Percentiles rank a stretch among this genome's conserved stretches.
These are phyloP conservation scores for Ascoidea tarda DNA, from an alignment of 805 yeast genomes.

Conservation along the genomic window DNA sequence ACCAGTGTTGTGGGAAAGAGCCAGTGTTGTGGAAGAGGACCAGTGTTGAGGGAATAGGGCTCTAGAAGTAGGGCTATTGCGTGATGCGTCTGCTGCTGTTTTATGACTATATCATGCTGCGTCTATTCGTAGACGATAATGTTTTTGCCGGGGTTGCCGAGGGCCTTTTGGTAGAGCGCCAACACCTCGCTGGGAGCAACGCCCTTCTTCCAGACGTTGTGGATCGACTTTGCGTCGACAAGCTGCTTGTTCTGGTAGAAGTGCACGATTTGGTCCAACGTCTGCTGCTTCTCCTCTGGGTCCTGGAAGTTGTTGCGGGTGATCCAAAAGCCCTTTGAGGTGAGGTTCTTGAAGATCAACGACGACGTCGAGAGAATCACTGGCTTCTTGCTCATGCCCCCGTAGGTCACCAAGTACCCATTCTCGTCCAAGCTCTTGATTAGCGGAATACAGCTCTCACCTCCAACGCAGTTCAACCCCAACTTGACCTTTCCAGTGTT, in stretches of 20 bases:
- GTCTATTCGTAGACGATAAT: no score
- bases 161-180: constrained; percentile 27
- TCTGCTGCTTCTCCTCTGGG: constrained; percentile 42
- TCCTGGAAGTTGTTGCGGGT: constrained; percentile 46
- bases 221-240: constrained; percentile 30
- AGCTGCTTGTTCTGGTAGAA: constrained; percentile 45
- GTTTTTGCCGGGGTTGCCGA: constrained; percentile 15
- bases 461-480: constrained; percentile 89
- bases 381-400: constrained; percentile 95
- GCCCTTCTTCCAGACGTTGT: constrained; percentile 20
- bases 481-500: constrained; percentile 36
- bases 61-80: no score
- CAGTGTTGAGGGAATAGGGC: no score
- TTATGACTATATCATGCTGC: no score
- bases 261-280: constrained; percentile 37
- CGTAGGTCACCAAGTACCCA: constrained; percentile 79
- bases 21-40: no score
- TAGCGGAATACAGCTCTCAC: constrained; percentile 64
- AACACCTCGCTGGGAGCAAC: constrained; percentile 28
- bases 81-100: no score
- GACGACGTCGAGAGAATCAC: constrained; percentile 79
- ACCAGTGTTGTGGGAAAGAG: no score
- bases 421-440: constrained; percentile 69
- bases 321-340: constrained; percentile 85
- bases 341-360: constrained; percentile 77